phyloP scores from a whole-genome alignment of 257 asterid species.

The Nicotiana tomentosiformis region DNA sequence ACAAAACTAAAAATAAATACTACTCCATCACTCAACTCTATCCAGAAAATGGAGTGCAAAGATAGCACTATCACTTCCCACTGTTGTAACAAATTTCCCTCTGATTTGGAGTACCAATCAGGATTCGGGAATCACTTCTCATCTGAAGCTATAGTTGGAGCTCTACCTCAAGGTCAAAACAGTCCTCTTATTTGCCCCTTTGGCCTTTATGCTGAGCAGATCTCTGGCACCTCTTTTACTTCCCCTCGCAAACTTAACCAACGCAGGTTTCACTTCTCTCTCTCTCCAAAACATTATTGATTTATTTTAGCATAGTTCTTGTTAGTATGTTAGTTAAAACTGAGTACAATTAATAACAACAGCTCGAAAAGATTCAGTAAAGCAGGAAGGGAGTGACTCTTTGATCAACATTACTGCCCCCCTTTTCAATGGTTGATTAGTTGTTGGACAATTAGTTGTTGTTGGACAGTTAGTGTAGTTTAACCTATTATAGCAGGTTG shows the following conservation, averaged over 20 bases:
- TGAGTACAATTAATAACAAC: background rate
- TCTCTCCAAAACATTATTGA: background rate
- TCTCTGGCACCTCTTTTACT: slow-evolving; percentile 96
- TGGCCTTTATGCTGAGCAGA: slow-evolving; percentile 94
- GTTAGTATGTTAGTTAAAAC: background rate
- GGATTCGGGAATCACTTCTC: slow-evolving; percentile 86
- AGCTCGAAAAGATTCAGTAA: background rate
- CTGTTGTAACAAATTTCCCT: slow-evolving; percentile 13
- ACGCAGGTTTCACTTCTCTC: slow-evolving; percentile 44
- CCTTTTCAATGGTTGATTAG: background rate
- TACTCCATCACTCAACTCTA: background rate
- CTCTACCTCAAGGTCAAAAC: slow-evolving; percentile 79
- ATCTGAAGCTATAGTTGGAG: slow-evolving; percentile 84
- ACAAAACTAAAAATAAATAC: too few species aligned
- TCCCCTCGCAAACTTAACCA: slow-evolving; percentile 87
- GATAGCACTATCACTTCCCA: slow-evolving; percentile 13
- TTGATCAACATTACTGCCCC: background rate
- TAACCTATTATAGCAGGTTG: too few species aligned
- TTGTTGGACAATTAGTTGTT: background rate
- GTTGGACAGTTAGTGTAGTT: too few species aligned
- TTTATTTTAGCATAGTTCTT: background rate
- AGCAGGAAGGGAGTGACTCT: background rate
- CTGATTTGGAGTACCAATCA: slow-evolving; percentile 51
- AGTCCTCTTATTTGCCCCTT: slow-evolving; percentile 78
- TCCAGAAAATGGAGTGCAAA: slow-evolving; percentile 23